These are phyloP conservation scores for Pythium sukuiense DNA, from an alignment of 352 stramenopile genomes.

Conservation along the genomic window DNA sequence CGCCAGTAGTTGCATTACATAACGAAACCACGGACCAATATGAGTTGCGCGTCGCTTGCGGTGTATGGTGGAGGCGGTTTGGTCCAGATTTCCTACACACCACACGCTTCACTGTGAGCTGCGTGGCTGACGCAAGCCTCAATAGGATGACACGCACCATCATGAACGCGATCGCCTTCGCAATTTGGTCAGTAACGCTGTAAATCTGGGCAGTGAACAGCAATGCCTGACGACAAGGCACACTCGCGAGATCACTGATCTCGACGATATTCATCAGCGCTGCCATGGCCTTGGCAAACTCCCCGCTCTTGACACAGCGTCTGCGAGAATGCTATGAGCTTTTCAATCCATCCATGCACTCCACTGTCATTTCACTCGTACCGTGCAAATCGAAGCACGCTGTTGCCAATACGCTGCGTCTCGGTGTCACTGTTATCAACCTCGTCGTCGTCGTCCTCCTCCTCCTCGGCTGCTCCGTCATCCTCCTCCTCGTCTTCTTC, in stretches of 20 bases:
- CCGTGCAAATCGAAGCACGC: slow-evolving; percentile 31
- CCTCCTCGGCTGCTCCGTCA: background rate
- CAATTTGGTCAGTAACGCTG: slow-evolving; percentile 27
- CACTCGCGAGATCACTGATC: slow-evolving; percentile 31
- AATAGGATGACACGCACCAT: slow-evolving; percentile 21
- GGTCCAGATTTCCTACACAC: slow-evolving; percentile 42
- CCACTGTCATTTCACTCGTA: background rate
- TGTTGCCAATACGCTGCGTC: slow-evolving; percentile 29
- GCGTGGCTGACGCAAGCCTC: background rate
- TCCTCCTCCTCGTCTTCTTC: background rate
- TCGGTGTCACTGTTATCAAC: slow-evolving; percentile 15
- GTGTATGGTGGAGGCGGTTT: slow-evolving; percentile 51
- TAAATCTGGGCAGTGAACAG: slow-evolving; percentile 50
- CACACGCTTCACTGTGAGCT: background rate
- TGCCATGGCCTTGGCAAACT: slow-evolving; percentile 41
- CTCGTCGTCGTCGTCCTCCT: slow-evolving; percentile 9
- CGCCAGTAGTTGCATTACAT: background rate
- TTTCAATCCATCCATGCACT: background rate
- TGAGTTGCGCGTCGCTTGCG: slow-evolving; percentile 33
- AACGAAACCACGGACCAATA: slow-evolving; percentile 40
- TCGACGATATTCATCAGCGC: slow-evolving; percentile 47
- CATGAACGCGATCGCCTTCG: slow-evolving; percentile 39
- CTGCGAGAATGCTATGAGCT: slow-evolving; percentile 18
- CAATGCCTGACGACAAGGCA: slow-evolving; percentile 33
- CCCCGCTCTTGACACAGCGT: slow-evolving; percentile 42